Evolutionary conservation across 495 filamentous ascomycete genomes (phyloP), one percentile per base, ranked within the genome.

Genomic region (Astrothelium subdiscretum): DNA sequence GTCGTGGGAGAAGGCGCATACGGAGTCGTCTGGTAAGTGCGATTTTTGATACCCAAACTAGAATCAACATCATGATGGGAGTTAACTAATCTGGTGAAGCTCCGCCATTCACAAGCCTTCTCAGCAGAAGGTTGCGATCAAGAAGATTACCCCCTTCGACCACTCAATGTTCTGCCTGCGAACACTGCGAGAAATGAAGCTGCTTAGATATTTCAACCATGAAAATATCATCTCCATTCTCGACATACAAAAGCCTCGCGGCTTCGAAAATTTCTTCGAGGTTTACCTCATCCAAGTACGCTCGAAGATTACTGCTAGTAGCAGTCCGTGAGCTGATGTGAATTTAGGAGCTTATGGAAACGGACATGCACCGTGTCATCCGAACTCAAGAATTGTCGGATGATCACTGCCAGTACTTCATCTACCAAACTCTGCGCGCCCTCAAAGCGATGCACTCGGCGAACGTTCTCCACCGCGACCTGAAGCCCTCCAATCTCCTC

Each of bases 181-280:
- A 70, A 99, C 95, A 6, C 79, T 99, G 66, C 91, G 95, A 70
- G 95, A 99, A 77, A 99, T 99, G 95, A 99, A 99, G 83, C 81
- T 99, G 61, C 80, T 99, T 66, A 84, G 95, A 67, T 97, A 99
- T 76, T 99, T 99, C 81, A 99, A 99, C 77, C 95, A 99, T 72
- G 95, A 99, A 77, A 99, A 99, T 76, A 97, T 99, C 76, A 99
- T 99, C 71, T 96, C 92, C 38, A 99, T 99, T 68, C 81, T 99
- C 58, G 95, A 99, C 75, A 97, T 99, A 68, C 95, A 99, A 77
- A 94, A 96, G 79, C 95, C 95, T 26, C 82, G 92, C 67, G 92
- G 88, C 77, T 97, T 92, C 69, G 92, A 97, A 69, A 87, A 85
- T 52, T 99, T 99, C 75, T 92, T 90, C 57, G 95, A 99, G 76